phyloP scores from a whole-genome alignment of 2,329 filamentous ascomycete species.

The Sporothrix globosa region DNA sequence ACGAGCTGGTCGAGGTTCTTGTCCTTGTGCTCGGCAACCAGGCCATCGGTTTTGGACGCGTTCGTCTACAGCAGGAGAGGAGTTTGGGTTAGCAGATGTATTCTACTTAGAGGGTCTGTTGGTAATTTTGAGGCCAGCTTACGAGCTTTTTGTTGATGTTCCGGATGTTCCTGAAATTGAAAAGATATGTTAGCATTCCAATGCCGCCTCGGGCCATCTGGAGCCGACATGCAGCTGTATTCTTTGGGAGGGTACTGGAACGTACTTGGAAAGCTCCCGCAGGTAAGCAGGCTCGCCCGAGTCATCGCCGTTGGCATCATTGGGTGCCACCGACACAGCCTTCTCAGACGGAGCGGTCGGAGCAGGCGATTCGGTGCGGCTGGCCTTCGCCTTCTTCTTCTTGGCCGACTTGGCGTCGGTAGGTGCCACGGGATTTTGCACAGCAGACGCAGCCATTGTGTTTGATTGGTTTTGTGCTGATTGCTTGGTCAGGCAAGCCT shows the following conservation, averaged over 20 bases:
- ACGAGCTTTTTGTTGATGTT: conserved; percentile 95
- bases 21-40: conserved; percentile 69
- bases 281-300: conserved; percentile 75
- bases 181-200: conserved; percentile 10
- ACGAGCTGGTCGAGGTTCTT: conserved; percentile 76
- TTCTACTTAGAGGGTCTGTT: neutral
- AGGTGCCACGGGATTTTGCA: conserved; percentile 65
- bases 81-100: neutral
- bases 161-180: conserved; percentile 71
- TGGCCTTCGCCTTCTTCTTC: conserved; percentile 69
- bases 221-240: neutral
- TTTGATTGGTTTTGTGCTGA: neutral
- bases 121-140: conserved; percentile 45
- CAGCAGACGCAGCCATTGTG: conserved; percentile 65
- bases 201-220: neutral
- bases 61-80: conserved; percentile 55
- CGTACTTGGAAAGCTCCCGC: conserved; percentile 88
- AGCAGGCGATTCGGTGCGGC: conserved; percentile 60
- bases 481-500: conserved; percentile 24
- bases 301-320: conserved; percentile 60
- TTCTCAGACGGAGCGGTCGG: conserved; percentile 56
- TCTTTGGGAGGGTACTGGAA: conserved; percentile 29
- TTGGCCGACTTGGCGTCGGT: conserved; percentile 67
- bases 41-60: conserved; percentile 70
- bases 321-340: conserved; percentile 50